These are phyloP conservation scores for Xerocomellus dryophilus DNA, from an alignment of 768 basidiomycete species.

Conservation along the genomic window DNA sequence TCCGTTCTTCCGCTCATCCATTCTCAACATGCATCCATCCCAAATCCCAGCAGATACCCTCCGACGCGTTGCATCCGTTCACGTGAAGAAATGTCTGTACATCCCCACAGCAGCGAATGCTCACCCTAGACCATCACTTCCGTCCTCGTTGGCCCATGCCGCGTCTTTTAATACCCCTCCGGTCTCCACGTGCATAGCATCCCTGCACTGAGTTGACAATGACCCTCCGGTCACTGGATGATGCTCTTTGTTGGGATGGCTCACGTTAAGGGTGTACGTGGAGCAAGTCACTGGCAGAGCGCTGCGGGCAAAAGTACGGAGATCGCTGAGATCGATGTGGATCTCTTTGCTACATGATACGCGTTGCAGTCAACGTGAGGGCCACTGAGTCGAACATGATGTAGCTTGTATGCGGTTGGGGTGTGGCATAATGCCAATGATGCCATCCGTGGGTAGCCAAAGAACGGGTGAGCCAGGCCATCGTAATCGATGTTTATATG, in stretches of 20 bases:
- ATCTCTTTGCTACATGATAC: background rate
- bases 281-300: background rate
- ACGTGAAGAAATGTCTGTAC: background rate
- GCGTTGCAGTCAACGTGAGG: no score
- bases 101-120: background rate
- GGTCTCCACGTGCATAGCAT: slow-evolving; percentile 4
- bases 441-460: background rate
- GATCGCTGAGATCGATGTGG: background rate
- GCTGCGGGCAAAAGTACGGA: background rate
- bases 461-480: background rate
- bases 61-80: background rate
- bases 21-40: background rate
- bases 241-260: background rate
- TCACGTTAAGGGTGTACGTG: background rate
- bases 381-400: background rate
- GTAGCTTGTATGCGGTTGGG: background rate
- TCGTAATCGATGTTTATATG: background rate
- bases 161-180: background rate
- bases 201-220: background rate
- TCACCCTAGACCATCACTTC: background rate
- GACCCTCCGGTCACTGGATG: background rate
- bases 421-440: background rate
- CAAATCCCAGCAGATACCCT: background rate
- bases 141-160: background rate
- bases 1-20: background rate